Conservation (phyloP, 202 grass and related monocot species). For the Digitaria exilis region DNA sequence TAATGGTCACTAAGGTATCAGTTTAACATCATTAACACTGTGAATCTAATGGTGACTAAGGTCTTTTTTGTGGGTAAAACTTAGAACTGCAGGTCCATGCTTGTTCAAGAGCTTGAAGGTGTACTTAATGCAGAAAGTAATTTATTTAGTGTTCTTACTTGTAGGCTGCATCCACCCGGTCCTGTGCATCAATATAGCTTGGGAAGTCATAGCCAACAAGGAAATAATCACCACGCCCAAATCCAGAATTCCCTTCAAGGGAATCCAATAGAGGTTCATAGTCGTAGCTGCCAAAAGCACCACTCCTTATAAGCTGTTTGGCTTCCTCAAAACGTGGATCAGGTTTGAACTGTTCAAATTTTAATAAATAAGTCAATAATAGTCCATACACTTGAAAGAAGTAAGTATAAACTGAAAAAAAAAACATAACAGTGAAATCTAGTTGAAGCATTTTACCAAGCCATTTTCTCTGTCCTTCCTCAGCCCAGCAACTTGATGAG, state of each 20-base stretch:
- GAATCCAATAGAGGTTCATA: constrained; percentile 90
- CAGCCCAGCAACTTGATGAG: constrained; percentile 80
- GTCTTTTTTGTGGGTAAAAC: not conserved
- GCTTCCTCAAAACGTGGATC: constrained; percentile 95
- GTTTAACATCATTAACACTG: not conserved
- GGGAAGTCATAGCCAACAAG: constrained; percentile 98
- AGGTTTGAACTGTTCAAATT: constrained; percentile 77
- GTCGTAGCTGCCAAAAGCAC: constrained; percentile 83
- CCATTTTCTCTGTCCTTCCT: constrained; percentile 95
- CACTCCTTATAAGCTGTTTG: constrained; percentile 73
- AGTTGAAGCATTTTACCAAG: constrained; percentile 55
- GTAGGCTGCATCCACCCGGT: constrained; percentile 84
- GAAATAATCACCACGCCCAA: constrained; percentile 97
- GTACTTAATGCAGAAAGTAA: constrained; percentile 4
- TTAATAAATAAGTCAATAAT: constrained; percentile 33
- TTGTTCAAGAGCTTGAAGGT: constrained; percentile 28
- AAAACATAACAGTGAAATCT: not conserved
- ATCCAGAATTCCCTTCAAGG: constrained; percentile 90
- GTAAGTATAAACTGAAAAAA: constrained; percentile 21
- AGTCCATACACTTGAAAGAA: constrained; percentile 20
- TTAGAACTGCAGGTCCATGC: not conserved
- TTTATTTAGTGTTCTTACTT: constrained; percentile 63
- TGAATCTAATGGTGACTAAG: not conserved
- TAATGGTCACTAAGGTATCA: not conserved
- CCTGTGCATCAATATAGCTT: constrained; percentile 87